phyloP scores from a whole-genome alignment of 192 early-diverging fungal genomes.

The Umbelopsis sp. region DNA sequence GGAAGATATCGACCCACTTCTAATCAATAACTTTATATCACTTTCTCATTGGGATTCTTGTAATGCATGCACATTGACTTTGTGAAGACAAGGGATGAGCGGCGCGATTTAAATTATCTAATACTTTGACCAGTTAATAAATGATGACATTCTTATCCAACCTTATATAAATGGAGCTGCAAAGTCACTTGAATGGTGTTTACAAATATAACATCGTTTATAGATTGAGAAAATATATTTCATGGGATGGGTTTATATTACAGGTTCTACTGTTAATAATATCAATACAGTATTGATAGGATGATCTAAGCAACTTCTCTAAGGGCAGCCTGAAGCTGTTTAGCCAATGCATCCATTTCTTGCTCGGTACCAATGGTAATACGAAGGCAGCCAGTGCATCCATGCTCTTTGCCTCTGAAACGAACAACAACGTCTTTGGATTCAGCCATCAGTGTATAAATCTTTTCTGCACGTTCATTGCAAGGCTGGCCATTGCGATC shows the following conservation, averaged over 20 bases:
- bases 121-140: no score
- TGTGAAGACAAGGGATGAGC: no score
- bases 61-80: no score
- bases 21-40: neutral
- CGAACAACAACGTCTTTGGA: constrained; percentile 88
- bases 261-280: constrained; percentile 7
- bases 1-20: constrained; percentile 7
- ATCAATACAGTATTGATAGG: neutral
- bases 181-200: no score
- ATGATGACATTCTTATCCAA: no score
- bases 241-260: neutral
- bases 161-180: no score
- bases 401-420: constrained; percentile 89
- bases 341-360: constrained; percentile 77
- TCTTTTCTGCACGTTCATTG: constrained; percentile 68
- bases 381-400: constrained; percentile 92
- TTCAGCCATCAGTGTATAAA: constrained; percentile 90
- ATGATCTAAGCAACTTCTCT: neutral
- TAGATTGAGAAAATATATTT: neutral
- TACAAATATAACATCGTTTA: no score
- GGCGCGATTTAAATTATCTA: no score
- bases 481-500: constrained; percentile 63
- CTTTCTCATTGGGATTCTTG: no score
- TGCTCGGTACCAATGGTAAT: constrained; percentile 90
- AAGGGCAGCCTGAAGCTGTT: constrained; percentile 49